Conservation (phyloP, 1,284 basidiomycete species). For the Clitocybe nebularis region DNA sequence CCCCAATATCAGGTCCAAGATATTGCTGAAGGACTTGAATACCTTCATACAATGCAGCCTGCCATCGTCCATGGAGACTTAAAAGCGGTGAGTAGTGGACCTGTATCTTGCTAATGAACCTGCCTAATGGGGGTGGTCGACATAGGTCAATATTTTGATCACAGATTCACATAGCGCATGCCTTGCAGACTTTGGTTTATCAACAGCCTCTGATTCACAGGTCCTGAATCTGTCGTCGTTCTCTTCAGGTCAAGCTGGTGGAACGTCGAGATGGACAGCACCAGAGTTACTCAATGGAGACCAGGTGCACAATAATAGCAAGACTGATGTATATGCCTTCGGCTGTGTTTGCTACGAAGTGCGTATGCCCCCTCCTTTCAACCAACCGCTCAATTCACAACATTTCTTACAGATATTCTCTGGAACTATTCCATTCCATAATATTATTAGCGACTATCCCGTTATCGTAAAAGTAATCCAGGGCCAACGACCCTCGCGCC, state of each 20-base stretch:
- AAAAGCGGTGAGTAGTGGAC: not conserved
- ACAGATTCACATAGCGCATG: not conserved
- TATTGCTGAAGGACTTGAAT: not conserved
- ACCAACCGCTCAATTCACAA: too few relatives aligned
- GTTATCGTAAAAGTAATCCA: slow-evolving; percentile 14
- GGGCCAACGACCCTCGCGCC: slow-evolving; percentile 12
- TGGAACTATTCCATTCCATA: slow-evolving; percentile 15
- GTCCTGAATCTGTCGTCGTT: not conserved
- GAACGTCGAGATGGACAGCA: not conserved
- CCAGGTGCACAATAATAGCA: not conserved
- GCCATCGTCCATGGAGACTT: not conserved
- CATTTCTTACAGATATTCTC: slow-evolving; percentile 17
- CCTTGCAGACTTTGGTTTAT: not conserved
- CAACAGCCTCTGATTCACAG: not conserved
- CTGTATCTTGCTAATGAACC: not conserved
- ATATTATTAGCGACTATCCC: slow-evolving; percentile 10
- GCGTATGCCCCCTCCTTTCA: too few relatives aligned
- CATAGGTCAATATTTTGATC: not conserved
- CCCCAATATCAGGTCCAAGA: not conserved
- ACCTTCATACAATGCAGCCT: not conserved
- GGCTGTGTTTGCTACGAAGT: not conserved
- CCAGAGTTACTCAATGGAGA: not conserved
- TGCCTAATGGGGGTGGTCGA: not conserved
- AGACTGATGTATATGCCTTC: not conserved
- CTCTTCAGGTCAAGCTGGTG: not conserved